Evolutionary conservation across 1,284 basidiomycete species (phyloP).

Genomic region (Apiotrichum laibachii): DNA sequence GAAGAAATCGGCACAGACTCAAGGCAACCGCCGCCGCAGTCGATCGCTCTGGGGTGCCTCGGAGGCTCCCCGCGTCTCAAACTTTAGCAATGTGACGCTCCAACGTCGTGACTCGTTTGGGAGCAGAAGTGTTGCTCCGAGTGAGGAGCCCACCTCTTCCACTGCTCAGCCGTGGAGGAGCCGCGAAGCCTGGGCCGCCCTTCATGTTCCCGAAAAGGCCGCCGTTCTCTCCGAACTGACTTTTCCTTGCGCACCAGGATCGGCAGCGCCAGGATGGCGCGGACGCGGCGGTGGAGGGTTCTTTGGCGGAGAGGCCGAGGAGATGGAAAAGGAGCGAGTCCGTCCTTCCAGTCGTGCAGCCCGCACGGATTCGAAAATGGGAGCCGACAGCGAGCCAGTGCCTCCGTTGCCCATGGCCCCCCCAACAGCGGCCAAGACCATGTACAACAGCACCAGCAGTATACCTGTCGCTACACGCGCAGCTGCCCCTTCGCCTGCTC

Average conservation of each 20-base stretch:
- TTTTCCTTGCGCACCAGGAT: conserved; percentile 13
- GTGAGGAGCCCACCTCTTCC: neutral
- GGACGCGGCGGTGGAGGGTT: conserved; percentile 20
- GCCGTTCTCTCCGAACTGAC: conserved; percentile 11
- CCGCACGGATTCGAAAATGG: neutral
- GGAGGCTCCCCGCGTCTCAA: neutral
- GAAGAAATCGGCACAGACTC: neutral
- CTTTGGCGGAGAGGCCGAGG: conserved; percentile 13
- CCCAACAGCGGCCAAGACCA: neutral
- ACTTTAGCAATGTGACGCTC: neutral
- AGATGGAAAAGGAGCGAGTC: neutral
- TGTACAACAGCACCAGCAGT: neutral
- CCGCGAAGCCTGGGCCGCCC: conserved; percentile 35
- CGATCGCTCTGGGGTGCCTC: conserved; percentile 4
- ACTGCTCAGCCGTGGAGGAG: conserved; percentile 39
- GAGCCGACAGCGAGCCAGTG: neutral
- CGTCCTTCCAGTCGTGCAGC: conserved; percentile 3
- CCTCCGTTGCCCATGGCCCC: neutral
- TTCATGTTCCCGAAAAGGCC: conserved; percentile 18
- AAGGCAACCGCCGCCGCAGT: conserved; percentile 1
- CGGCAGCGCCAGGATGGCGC: conserved; percentile 16
- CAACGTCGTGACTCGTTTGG: conserved; percentile 10
- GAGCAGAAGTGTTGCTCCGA: neutral
- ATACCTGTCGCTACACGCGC: neutral
- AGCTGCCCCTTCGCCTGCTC: neutral